phyloP scores from a whole-genome alignment of 2,329 filamentous ascomycete species.

The Aspergillus quadricinctus region DNA sequence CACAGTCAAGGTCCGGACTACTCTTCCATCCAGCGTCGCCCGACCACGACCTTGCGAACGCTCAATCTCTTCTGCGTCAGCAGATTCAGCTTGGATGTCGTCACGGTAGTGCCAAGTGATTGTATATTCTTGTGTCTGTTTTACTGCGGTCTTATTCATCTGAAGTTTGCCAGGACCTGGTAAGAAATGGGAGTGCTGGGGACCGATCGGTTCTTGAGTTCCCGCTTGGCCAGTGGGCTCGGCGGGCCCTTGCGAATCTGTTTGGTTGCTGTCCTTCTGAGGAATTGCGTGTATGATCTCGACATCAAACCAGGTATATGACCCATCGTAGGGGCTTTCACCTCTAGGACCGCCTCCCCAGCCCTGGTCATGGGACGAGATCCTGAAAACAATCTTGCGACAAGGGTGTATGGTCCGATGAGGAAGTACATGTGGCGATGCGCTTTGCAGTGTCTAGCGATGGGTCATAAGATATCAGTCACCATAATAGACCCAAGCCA shows the following conservation, averaged over 20 bases:
- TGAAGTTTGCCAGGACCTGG: conserved; percentile 29
- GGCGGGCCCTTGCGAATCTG: conserved; percentile 15
- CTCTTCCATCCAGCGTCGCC: conserved; percentile 31
- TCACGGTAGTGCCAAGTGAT: conserved; percentile 37
- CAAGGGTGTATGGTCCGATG: conserved; percentile 35
- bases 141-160: conserved; percentile 22
- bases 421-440: conserved; percentile 23
- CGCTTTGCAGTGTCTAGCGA: conserved; percentile 9
- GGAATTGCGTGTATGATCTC: conserved; percentile 26
- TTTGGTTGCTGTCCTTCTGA: not conserved
- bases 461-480: not conserved
- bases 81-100: conserved; percentile 24
- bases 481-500: not conserved
- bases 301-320: conserved; percentile 38
- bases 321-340: conserved; percentile 24
- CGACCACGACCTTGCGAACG: conserved; percentile 28
- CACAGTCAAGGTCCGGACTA: conserved; percentile 30
- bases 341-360: conserved; percentile 18
- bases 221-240: conserved; percentile 13
- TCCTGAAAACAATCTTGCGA: conserved; percentile 35
- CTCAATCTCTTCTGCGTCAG: conserved; percentile 29
- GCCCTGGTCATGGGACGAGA: conserved; percentile 37
- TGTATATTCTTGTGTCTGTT: conserved; percentile 17
- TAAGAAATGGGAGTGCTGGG: conserved; percentile 24
- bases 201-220: conserved; percentile 13